Evolutionary conservation across 768 basidiomycete species (phyloP).

Genomic region (Ephemerocybe angulata): DNA sequence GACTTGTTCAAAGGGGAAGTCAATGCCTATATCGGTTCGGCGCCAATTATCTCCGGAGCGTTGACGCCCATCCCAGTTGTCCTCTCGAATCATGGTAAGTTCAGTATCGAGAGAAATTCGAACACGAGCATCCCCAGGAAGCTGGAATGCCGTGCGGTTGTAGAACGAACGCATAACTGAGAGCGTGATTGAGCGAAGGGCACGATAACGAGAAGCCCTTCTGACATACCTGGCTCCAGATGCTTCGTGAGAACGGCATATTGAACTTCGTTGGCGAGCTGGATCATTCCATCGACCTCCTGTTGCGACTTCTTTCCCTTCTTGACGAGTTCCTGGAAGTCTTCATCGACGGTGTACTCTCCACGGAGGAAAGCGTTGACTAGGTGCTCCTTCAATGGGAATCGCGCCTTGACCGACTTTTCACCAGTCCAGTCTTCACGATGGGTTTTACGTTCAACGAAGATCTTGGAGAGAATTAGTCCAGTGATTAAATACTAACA

Average conservation of each 20-base stretch:
- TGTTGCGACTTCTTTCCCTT: conserved; percentile 91
- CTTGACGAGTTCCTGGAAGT: conserved; percentile 80
- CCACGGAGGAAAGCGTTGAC: conserved; percentile 90
- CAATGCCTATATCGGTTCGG: conserved; percentile 88
- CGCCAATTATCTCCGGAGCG: conserved; percentile 93
- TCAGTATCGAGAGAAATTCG: conserved; percentile 98
- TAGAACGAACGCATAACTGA: conserved; percentile 96
- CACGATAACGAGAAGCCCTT: neutral
- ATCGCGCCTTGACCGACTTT: conserved; percentile 96
- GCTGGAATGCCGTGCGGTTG: conserved; percentile 97
- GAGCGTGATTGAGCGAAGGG: neutral
- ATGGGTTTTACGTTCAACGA: conserved; percentile 87
- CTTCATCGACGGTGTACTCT: conserved; percentile 88
- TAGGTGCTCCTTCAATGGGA: conserved; percentile 90
- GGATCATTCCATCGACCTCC: conserved; percentile 92
- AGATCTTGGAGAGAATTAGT: conserved; percentile 49
- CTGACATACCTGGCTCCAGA: conserved; percentile 68
- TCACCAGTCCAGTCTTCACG: conserved; percentile 99
- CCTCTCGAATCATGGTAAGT: conserved; percentile 90
- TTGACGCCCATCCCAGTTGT: conserved; percentile 84
- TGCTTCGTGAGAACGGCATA: conserved; percentile 82
- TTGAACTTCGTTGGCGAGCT: conserved; percentile 96
- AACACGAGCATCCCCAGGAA: conserved; percentile 97
- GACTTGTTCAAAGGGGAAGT: conserved; percentile 82
- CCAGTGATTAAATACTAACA: neutral